Evolutionary conservation across 257 asterid genomes (phyloP).

Genomic region (Przewalskia tangutica): DNA sequence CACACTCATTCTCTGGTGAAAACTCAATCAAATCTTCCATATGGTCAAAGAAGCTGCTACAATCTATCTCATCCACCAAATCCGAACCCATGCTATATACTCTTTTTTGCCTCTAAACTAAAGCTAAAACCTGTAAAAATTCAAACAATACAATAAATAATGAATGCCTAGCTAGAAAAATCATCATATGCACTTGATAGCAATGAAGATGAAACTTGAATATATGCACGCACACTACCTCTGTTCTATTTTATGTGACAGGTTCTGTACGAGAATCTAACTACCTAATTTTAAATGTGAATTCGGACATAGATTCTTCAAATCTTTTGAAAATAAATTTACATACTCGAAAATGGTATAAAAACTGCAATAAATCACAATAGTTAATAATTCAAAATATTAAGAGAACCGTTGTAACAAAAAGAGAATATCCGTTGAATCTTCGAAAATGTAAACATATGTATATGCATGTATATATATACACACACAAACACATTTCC

Average conservation of each 20-base stretch:
- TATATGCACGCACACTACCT: neutral
- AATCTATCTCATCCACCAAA: constrained; percentile 58
- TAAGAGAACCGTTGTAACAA: neutral
- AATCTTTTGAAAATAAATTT: neutral
- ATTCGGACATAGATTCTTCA: neutral
- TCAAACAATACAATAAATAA: neutral
- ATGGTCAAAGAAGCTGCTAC: constrained; percentile 78
- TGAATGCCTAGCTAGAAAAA: neutral
- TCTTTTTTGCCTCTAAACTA: neutral
- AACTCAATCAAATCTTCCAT: constrained; percentile 85
- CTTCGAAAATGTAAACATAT: neutral
- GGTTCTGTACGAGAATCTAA: neutral
- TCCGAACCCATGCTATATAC: constrained; percentile 38
- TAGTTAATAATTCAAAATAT: neutral
- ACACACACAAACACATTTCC: neutral
- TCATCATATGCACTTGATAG: neutral
- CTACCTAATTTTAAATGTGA: neutral
- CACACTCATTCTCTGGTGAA: constrained; percentile 60
- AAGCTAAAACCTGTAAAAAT: constrained; percentile 9
- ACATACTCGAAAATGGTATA: neutral
- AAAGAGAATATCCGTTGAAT: neutral
- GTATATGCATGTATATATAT: too few relatives aligned
- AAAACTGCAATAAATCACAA: neutral
- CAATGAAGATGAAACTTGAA: neutral
- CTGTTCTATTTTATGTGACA: too few relatives aligned